Conservation (phyloP, 768 basidiomycete genomes). For the Austroboletus eburneus region DNA sequence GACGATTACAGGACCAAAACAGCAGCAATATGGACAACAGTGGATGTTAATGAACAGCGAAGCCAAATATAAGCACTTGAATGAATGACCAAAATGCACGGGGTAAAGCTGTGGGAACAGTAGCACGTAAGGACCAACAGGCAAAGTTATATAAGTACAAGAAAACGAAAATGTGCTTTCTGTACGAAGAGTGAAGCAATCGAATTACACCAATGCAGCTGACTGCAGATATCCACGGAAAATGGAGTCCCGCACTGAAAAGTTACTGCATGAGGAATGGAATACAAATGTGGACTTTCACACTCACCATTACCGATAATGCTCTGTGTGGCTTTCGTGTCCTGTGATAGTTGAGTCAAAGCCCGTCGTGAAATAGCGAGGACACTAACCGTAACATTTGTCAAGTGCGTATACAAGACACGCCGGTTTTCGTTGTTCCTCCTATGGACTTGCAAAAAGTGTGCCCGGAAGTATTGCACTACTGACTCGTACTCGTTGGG, state of each 20-base stretch:
- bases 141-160: slow-evolving; percentile 6
- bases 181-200: background rate
- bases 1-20: slow-evolving; percentile 14
- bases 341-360: slow-evolving; percentile 37
- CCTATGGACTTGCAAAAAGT: slow-evolving; percentile 77
- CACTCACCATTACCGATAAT: slow-evolving; percentile 76
- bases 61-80: slow-evolving; percentile 6
- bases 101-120: background rate
- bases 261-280: slow-evolving; percentile 6
- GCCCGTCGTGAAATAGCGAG: background rate
- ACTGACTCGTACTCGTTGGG: slow-evolving; percentile 80
- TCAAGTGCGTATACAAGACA: slow-evolving; percentile 79
- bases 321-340: slow-evolving; percentile 78
- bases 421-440: slow-evolving; percentile 76
- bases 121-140: background rate
- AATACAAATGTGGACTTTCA: background rate
- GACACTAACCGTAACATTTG: slow-evolving; percentile 66
- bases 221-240: slow-evolving; percentile 73
- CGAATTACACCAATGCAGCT: slow-evolving; percentile 58
- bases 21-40: slow-evolving; percentile 8
- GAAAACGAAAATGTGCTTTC: background rate
- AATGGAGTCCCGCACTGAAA: slow-evolving; percentile 65
- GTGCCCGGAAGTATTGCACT: slow-evolving; percentile 82
- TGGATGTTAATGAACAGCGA: background rate
- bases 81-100: background rate